Conservation (phyloP, 2,329 filamentous ascomycete genomes). For the Calycina marina region DNA sequence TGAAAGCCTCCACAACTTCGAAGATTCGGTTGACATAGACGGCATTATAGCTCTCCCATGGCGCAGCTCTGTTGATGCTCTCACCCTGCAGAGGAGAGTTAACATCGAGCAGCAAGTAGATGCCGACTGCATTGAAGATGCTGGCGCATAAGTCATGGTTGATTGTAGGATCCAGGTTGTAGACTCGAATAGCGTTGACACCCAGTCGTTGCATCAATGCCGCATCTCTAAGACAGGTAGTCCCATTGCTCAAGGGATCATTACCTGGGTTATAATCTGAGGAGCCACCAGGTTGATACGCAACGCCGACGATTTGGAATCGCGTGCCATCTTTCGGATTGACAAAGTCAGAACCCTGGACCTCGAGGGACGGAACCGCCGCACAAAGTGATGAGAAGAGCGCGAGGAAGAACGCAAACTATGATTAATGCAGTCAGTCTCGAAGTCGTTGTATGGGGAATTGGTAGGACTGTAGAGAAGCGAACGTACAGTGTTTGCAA, state of each 20-base stretch:
- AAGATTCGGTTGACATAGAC: conserved; percentile 52
- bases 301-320: conserved; percentile 53
- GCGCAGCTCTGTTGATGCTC: conserved; percentile 37
- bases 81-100: conserved; percentile 49
- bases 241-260: conserved; percentile 44
- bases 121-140: conserved; percentile 53
- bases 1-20: conserved; percentile 51
- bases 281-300: conserved; percentile 55
- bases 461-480: not conserved
- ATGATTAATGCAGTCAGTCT: too few relatives aligned
- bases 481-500: too few relatives aligned
- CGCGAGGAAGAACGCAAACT: conserved; percentile 11
- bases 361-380: conserved; percentile 42
- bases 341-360: conserved; percentile 44
- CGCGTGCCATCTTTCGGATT: conserved; percentile 41
- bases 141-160: conserved; percentile 54
- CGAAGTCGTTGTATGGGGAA: too few relatives aligned
- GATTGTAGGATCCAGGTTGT: conserved; percentile 49
- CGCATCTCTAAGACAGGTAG: conserved; percentile 47
- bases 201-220: conserved; percentile 48
- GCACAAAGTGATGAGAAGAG: conserved; percentile 27
- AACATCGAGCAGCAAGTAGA: conserved; percentile 56
- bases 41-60: conserved; percentile 44
- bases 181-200: conserved; percentile 55
- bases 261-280: conserved; percentile 41